Conservation (phyloP, 495 filamentous ascomycete genomes). For the Echria macrotheca region DNA sequence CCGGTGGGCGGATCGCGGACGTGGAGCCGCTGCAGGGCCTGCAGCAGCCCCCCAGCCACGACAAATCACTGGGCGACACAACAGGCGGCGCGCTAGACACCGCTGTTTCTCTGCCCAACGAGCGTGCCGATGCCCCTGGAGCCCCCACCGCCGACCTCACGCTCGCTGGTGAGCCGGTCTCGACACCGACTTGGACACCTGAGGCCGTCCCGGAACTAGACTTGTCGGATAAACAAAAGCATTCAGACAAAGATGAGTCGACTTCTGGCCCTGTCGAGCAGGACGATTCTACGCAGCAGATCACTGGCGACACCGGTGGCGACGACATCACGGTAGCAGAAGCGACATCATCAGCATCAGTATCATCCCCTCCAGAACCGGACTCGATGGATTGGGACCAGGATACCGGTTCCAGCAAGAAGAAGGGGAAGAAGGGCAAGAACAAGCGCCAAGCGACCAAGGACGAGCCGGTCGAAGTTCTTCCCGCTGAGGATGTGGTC, state of each 20-base stretch:
- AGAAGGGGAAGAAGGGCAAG: constrained; percentile 20
- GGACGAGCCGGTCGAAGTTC: constrained; percentile 7
- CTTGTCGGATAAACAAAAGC: constrained; percentile 7
- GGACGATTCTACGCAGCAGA: neutral
- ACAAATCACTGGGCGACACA: constrained; percentile 30
- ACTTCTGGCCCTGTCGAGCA: neutral
- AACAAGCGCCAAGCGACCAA: constrained; percentile 8
- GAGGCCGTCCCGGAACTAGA: constrained; percentile 6
- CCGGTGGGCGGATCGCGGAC: constrained; percentile 16
- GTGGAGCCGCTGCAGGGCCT: constrained; percentile 19
- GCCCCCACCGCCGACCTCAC: constrained; percentile 13
- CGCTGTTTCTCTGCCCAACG: constrained; percentile 27
- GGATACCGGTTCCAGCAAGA: constrained; percentile 4
- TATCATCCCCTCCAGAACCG: constrained; percentile 4
- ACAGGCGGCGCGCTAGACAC: constrained; percentile 21
- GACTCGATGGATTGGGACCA: constrained; percentile 14
- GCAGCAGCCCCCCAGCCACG: constrained; percentile 18
- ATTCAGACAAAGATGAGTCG: constrained; percentile 3
- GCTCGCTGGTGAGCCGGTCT: neutral
- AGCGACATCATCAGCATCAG: constrained; percentile 4
- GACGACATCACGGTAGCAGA: no score
- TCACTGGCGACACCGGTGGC: no score
- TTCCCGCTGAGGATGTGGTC: constrained; percentile 5
- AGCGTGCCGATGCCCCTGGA: constrained; percentile 12
- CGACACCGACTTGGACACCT: constrained; percentile 4